Conservation (phyloP, 2,329 filamentous ascomycete genomes). For the Paecilomyces variotii region DNA sequence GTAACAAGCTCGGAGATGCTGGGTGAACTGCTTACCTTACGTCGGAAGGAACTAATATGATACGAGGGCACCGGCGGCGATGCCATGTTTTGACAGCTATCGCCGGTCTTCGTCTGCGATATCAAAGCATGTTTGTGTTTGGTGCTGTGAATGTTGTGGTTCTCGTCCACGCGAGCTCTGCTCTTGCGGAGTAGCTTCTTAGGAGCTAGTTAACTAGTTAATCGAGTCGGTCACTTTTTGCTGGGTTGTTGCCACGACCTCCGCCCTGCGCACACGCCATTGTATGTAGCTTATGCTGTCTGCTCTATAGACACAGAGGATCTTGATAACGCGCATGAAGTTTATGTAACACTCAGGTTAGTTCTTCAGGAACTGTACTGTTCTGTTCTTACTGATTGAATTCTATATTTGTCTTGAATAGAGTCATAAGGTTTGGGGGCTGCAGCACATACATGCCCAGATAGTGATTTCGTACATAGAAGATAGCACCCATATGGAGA, state of each 20-base stretch:
- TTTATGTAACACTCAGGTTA: no score
- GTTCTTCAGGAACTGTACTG: neutral
- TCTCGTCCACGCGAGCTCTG: neutral
- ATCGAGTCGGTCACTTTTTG: neutral
- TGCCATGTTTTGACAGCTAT: conserved; percentile 20
- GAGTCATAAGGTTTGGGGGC: neutral
- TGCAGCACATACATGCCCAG: neutral
- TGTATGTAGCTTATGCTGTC: neutral
- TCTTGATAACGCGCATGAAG: neutral
- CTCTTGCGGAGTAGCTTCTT: neutral
- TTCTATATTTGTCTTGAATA: neutral
- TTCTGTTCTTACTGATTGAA: neutral
- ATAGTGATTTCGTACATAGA: neutral
- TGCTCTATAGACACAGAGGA: neutral
- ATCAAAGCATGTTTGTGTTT: neutral
- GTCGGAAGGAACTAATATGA: conserved; percentile 24
- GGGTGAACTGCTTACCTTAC: conserved; percentile 17
- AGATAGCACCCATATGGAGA: neutral
- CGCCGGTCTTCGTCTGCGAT: neutral
- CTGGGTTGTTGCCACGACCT: neutral
- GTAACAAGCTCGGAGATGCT: neutral
- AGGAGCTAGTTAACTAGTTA: neutral
- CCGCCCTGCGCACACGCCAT: neutral
- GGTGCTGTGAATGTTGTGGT: neutral
- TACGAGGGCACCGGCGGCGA: conserved; percentile 19